Conservation (phyloP, 768 basidiomycete species). For the Termitomyces sp. region DNA sequence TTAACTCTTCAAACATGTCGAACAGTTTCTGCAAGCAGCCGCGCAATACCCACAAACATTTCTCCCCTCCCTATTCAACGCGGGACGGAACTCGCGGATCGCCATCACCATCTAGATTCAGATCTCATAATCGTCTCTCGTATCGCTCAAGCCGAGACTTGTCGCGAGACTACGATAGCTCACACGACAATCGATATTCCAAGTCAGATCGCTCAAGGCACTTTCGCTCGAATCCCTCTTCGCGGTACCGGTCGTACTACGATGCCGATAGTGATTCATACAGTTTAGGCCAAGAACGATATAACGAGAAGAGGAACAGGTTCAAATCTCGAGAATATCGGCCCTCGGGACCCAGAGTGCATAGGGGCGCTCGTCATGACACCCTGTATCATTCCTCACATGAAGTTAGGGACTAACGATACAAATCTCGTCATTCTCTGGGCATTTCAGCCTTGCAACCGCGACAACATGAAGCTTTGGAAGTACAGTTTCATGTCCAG, state of each 20-base stretch:
- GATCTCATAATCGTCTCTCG: neutral
- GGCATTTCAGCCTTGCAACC: too few relatives aligned
- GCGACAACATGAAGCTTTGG: too few relatives aligned
- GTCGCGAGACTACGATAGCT: neutral
- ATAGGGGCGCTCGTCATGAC: too few relatives aligned
- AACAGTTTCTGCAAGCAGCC: too few relatives aligned
- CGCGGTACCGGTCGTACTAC: too few relatives aligned
- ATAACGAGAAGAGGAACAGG: neutral
- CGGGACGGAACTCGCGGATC: neutral
- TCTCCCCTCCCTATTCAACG: neutral
- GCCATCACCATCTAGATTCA: neutral
- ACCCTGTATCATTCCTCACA: too few relatives aligned
- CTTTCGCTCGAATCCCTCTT: neutral
- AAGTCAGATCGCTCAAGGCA: neutral
- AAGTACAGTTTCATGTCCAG: too few relatives aligned
- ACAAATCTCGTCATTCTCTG: too few relatives aligned
- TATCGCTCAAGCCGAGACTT: neutral
- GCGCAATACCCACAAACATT: neutral
- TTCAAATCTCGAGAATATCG: neutral
- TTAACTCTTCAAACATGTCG: neutral
- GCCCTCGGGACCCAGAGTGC: too few relatives aligned
- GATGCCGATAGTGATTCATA: too few relatives aligned
- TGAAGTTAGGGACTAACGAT: too few relatives aligned
- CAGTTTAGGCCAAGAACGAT: too few relatives aligned
- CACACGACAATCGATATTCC: neutral